Evolutionary conservation across 2,329 filamentous ascomycete species (phyloP), one percentile per base, ranked within the genome.

Genomic region (Phialophora chinensis): DNA sequence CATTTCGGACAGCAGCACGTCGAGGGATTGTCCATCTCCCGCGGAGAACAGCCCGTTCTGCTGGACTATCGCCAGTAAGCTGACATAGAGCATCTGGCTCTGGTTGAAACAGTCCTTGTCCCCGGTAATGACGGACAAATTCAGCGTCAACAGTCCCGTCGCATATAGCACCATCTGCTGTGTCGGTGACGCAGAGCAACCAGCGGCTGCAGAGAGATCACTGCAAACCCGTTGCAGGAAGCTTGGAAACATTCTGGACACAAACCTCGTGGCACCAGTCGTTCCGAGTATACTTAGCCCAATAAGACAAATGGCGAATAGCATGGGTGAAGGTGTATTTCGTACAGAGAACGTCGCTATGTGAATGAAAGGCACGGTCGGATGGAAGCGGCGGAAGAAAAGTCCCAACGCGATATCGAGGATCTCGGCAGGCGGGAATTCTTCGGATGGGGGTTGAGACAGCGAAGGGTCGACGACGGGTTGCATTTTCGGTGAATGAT

Each of bases 351-450:
- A 86, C 0, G 83, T 84, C 1, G 84, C 83, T 14, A 83, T 77
- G 70, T 86, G 84, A 6, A 86, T 81, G 66, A 85, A 84, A 0
- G 83, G 83, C 42, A 85, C 77, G 3, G 83, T 79, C 1, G 83
- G 81, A 62, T 85, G 83, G 65, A 85, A 85, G 42, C 82, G 82
- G 56, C 83, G 82, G 66, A 85, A 83, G 69, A 83, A 85, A 62
- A 84, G 79, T 71, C 85, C 83, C 23, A 86, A 72, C 8, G 83
- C 82, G 72, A 85, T 85, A 65, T 85, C 83, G 11, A 86, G 74
- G 7, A 85, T 82, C 69, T 85, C 83, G 3, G 82, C 81, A 1
- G 83, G 83, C 42, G 80, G 84, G 72, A 79, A 85, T 73, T 67
- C 68, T 49, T 65, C 66, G 42, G 33, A 69, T 38, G 58, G 44